Percentiles rank a stretch among this genome's conserved stretches.
Conservation (phyloP, 1,284 basidiomycete species). For the Fomitopsis pinicola region DNA sequence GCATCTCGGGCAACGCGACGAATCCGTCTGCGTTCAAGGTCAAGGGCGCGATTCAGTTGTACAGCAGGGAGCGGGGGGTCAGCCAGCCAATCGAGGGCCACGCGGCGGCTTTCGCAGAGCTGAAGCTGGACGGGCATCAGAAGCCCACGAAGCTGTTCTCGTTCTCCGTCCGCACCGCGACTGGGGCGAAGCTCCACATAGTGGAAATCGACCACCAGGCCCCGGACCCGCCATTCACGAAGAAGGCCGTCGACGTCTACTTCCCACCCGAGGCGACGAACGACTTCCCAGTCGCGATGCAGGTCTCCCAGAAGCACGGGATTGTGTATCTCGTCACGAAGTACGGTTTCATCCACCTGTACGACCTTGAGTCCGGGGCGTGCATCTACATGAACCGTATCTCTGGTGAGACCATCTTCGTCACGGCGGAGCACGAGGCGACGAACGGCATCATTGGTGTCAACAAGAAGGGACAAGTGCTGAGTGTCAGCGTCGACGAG, state of each 20-base stretch:
- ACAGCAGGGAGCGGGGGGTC: conserved; percentile 88
- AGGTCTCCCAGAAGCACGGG: conserved; percentile 96
- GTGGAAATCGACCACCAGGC: conserved; percentile 98
- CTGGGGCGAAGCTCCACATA: conserved; percentile 98
- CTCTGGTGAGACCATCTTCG: conserved; percentile 99
- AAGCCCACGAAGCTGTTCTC: conserved; percentile 90
- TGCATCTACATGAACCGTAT: conserved; percentile 99
- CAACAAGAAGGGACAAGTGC: conserved; percentile 99
- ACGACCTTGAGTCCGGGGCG: conserved; percentile 97
- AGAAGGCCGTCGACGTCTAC: conserved; percentile 99
- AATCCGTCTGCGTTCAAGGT: conserved; percentile 96
- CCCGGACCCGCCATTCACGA: conserved; percentile 93
- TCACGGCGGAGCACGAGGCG: conserved; percentile 94
- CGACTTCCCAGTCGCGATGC: conserved; percentile 99
- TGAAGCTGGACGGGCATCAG: conserved; percentile 86
- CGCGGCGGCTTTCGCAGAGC: conserved; percentile 92
- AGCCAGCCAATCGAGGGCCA: conserved; percentile 99
- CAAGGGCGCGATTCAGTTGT: conserved; percentile 95
- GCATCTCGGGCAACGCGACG: conserved; percentile 91
- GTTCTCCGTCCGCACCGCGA: conserved; percentile 93
- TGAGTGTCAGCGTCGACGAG: conserved; percentile 97
- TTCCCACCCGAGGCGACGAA: conserved; percentile 98
- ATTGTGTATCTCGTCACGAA: conserved; percentile 98
- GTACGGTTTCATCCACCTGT: conserved; percentile 99
- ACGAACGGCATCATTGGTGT: conserved; percentile 97